Percentiles rank a stretch among this genome's conserved stretches.
Conservation (phyloP, 2,329 filamentous ascomycete species). For the Cladobotryum mycophilum region DNA sequence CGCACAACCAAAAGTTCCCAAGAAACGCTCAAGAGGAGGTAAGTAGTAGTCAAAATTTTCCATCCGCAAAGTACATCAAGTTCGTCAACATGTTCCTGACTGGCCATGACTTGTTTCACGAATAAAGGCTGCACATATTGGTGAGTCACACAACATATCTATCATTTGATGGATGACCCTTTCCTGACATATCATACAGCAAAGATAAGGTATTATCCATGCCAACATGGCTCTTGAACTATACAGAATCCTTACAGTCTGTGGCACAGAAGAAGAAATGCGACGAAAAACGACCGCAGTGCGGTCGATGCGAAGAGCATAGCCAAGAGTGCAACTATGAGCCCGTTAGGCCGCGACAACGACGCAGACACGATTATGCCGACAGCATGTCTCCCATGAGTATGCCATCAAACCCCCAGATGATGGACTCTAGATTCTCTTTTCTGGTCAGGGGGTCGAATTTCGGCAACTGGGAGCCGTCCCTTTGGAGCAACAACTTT, state of each 20-base stretch:
- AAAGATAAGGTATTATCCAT: slow-evolving; percentile 45
- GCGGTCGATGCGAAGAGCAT: slow-evolving; percentile 45
- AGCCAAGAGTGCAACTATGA: slow-evolving; percentile 46
- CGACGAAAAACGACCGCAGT: slow-evolving; percentile 46
- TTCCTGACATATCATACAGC: slow-evolving; percentile 25
- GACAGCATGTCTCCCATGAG: background rate
- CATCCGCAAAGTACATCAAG: background rate
- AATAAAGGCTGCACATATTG: slow-evolving; percentile 45
- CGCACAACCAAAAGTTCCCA: slow-evolving; percentile 52
- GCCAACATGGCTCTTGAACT: slow-evolving; percentile 1
- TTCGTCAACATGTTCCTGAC: background rate
- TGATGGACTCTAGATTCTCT: background rate
- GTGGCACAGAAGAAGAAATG: slow-evolving; percentile 50
- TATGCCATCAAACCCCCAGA: too few relatives aligned
- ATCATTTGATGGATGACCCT: too few relatives aligned
- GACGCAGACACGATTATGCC: slow-evolving; percentile 27
- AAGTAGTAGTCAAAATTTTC: slow-evolving; percentile 26
- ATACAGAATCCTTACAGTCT: slow-evolving; percentile 10
- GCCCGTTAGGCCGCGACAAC: slow-evolving; percentile 35
- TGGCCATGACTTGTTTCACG: background rate
- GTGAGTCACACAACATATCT: slow-evolving; percentile 30
- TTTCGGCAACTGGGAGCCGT: too few relatives aligned
- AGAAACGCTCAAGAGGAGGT: slow-evolving; percentile 55
- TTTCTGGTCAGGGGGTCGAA: background rate
- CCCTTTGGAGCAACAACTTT: too few relatives aligned